phyloP scores from a whole-genome alignment of 139 green algal genomes.

The Zygnema cylindricum region DNA sequence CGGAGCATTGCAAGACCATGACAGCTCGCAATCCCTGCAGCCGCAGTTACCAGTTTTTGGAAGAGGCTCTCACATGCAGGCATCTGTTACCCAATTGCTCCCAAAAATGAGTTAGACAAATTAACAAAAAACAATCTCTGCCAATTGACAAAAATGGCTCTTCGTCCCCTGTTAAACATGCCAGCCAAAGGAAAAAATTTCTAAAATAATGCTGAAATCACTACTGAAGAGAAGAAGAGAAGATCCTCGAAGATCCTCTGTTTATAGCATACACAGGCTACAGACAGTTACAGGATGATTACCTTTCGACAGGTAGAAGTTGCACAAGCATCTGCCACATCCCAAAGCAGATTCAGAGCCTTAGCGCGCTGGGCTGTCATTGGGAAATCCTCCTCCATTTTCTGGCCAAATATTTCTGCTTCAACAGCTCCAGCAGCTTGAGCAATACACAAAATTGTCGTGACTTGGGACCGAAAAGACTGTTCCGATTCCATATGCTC shows the following conservation, averaged over 20 bases:
- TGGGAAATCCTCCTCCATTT: background rate
- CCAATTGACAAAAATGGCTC: background rate
- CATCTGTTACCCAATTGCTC: background rate
- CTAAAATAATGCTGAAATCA: background rate
- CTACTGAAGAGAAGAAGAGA: background rate
- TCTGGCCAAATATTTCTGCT: background rate
- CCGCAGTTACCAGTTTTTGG: background rate
- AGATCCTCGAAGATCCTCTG: background rate
- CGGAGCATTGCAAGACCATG: background rate
- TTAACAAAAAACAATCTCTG: background rate
- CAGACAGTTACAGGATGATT: constrained; percentile 16
- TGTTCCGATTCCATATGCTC: background rate
- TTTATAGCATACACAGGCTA: background rate
- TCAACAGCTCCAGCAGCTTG: background rate
- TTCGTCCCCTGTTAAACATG: background rate
- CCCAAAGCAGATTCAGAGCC: background rate
- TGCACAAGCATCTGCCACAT: constrained; percentile 14
- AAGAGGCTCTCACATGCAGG: constrained; percentile 14
- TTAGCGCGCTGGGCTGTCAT: background rate
- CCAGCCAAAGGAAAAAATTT: background rate
- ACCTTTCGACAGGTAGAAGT: background rate
- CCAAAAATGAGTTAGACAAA: background rate
- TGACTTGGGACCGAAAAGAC: background rate
- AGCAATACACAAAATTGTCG: background rate
- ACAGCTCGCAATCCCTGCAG: background rate